These are phyloP conservation scores for Xylaria sp. DNA, from an alignment of 2,329 filamentous ascomycete genomes.

Conservation along the genomic window DNA sequence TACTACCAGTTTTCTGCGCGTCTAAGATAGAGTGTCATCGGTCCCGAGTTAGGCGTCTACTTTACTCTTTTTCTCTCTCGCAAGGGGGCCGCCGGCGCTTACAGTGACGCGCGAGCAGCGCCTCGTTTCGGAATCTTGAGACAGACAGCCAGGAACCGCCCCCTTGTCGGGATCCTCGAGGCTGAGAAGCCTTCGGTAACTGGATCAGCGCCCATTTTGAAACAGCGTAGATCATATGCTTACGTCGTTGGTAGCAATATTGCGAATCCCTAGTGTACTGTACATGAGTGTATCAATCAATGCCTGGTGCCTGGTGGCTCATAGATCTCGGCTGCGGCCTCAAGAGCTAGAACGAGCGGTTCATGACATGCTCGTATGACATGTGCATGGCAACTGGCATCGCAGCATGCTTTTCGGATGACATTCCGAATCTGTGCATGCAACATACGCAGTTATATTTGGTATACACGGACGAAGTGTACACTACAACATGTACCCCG, in stretches of 20 bases:
- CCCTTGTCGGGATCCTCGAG: not conserved
- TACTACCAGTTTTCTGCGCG: not conserved
- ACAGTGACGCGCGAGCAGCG: constrained; percentile 8
- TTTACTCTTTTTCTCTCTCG: not conserved
- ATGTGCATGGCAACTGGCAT: constrained; percentile 3
- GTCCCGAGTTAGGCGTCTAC: not conserved
- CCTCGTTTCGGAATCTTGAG: constrained; percentile 16
- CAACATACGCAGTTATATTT: not conserved
- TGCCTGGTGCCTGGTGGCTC: not conserved
- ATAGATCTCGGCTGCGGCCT: not conserved
- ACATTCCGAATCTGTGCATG: constrained; percentile 5
- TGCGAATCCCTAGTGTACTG: too few relatives aligned
- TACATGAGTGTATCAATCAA: constrained; percentile 1
- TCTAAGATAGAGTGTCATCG: not conserved
- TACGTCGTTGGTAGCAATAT: not conserved
- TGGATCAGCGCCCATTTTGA: constrained; percentile 5
- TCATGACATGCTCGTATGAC: not conserved
- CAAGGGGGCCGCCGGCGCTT: not conserved
- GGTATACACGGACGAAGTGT: not conserved
- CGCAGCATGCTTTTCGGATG: constrained; percentile 11
- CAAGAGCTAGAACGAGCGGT: not conserved
- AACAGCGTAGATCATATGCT: constrained; percentile 11
- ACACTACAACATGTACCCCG: not conserved
- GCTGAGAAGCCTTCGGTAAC: constrained; percentile 3
- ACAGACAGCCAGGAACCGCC: not conserved